These are phyloP conservation scores for Verticillium alfalfae DNA, from an alignment of 2,329 filamentous ascomycete species.

Conservation along the genomic window DNA sequence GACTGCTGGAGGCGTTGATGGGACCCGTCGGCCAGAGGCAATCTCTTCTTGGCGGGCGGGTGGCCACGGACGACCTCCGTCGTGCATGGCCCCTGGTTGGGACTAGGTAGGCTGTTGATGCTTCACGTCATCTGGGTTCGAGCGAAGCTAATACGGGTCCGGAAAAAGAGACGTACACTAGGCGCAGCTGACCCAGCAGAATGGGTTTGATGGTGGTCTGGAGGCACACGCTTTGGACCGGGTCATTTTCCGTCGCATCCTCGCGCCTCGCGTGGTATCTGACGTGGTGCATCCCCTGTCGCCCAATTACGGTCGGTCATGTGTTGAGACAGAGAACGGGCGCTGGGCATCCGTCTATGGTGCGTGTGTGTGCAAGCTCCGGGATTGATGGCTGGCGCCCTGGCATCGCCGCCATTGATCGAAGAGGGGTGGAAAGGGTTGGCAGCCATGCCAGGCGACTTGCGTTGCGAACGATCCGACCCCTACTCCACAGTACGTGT, in stretches of 20 bases:
- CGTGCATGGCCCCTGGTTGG: not conserved
- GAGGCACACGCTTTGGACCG: not conserved
- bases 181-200: not conserved
- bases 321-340: not conserved
- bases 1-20: not conserved
- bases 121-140: not conserved
- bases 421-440: not conserved
- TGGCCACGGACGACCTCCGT: not conserved
- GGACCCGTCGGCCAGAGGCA: not conserved
- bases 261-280: not conserved
- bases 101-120: not conserved
- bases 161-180: not conserved
- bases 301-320: not conserved
- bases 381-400: not conserved
- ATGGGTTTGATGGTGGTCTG: not conserved
- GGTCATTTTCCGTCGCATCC: not conserved
- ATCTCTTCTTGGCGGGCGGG: not conserved
- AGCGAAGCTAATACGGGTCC: not conserved
- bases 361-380: not conserved
- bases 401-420: not conserved
- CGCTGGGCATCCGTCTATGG: not conserved
- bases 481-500: not conserved
- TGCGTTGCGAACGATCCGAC: not conserved
- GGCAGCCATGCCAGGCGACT: not conserved
- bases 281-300: not conserved